Evolutionary conservation across 306 rosid genomes (phyloP).

Genomic region (Dalbergia oliveri): DNA sequence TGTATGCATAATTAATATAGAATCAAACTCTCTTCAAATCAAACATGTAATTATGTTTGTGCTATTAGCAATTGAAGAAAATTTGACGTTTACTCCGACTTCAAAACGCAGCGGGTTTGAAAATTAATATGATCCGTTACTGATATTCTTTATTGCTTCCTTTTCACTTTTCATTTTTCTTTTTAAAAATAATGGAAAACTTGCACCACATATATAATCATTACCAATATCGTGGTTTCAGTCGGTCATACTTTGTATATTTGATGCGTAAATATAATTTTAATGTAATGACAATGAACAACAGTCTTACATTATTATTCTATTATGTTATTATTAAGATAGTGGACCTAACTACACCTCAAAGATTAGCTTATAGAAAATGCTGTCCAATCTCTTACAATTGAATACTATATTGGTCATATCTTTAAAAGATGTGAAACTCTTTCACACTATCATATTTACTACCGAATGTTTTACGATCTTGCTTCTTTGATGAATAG

Average conservation of each 20-base stretch:
- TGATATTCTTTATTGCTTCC: not conserved
- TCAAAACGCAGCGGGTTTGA: not conserved
- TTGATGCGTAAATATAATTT: not conserved
- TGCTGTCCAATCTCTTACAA: too few species aligned
- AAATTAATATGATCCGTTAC: not conserved
- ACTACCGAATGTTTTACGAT: not conserved
- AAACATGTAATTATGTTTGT: slow-evolving; percentile 42
- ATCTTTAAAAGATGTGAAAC: too few species aligned
- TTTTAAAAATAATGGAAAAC: not conserved
- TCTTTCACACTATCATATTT: too few species aligned
- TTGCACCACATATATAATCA: not conserved
- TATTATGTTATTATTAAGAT: too few species aligned
- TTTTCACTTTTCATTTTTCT: not conserved
- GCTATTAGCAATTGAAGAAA: slow-evolving; percentile 5
- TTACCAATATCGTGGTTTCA: not conserved
- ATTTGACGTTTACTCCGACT: not conserved
- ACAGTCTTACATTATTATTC: too few species aligned
- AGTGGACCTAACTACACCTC: too few species aligned
- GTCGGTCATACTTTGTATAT: not conserved
- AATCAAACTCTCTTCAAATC: slow-evolving; percentile 35
- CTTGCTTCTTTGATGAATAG: not conserved
- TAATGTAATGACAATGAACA: too few species aligned
- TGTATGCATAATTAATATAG: slow-evolving; percentile 36
- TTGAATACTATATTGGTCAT: too few species aligned
- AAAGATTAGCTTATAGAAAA: too few species aligned